phyloP scores from a whole-genome alignment of 495 filamentous ascomycete genomes.

The Trichoderma orchidacearum region DNA sequence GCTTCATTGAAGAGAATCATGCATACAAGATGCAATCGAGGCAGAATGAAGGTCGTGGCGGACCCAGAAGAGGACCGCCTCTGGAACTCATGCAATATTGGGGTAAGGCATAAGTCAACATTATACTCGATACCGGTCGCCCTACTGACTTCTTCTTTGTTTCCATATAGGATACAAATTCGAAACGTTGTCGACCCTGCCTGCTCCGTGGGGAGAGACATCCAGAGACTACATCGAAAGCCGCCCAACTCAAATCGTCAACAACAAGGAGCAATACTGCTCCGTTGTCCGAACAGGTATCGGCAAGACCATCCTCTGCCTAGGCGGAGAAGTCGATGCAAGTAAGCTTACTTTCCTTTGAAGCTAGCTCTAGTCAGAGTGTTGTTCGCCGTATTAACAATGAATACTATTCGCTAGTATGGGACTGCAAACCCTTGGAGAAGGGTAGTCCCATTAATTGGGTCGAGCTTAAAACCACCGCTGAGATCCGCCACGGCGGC shows the following conservation, averaged over 20 bases:
- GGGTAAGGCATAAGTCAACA: slow-evolving; percentile 25
- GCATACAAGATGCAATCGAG: slow-evolving; percentile 45
- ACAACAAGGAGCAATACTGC: slow-evolving; percentile 86
- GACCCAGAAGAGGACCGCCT: slow-evolving; percentile 42
- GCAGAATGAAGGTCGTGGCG: slow-evolving; percentile 43
- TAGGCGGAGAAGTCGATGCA: slow-evolving; percentile 95
- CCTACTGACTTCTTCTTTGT: slow-evolving; percentile 10
- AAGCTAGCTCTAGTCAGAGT: neutral
- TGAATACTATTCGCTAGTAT: slow-evolving; percentile 34
- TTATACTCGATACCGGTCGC: neutral
- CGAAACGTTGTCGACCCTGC: slow-evolving; percentile 68
- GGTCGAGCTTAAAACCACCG: slow-evolving; percentile 88
- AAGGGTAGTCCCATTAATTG: slow-evolving; percentile 63
- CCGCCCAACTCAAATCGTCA: slow-evolving; percentile 56
- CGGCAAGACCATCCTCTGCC: slow-evolving; percentile 51
- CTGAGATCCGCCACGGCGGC: slow-evolving; percentile 47
- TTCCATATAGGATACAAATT: slow-evolving; percentile 90
- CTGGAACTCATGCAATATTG: slow-evolving; percentile 40
- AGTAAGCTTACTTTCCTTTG: slow-evolving; percentile 39
- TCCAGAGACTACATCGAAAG: slow-evolving; percentile 63
- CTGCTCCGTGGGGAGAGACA: slow-evolving; percentile 54
- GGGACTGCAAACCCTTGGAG: slow-evolving; percentile 62
- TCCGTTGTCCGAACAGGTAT: slow-evolving; percentile 82
- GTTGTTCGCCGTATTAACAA: neutral
- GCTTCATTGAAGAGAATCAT: slow-evolving; percentile 90